Conservation (phyloP, 2,329 filamentous ascomycete species). For the Aspergillus jensenii region DNA sequence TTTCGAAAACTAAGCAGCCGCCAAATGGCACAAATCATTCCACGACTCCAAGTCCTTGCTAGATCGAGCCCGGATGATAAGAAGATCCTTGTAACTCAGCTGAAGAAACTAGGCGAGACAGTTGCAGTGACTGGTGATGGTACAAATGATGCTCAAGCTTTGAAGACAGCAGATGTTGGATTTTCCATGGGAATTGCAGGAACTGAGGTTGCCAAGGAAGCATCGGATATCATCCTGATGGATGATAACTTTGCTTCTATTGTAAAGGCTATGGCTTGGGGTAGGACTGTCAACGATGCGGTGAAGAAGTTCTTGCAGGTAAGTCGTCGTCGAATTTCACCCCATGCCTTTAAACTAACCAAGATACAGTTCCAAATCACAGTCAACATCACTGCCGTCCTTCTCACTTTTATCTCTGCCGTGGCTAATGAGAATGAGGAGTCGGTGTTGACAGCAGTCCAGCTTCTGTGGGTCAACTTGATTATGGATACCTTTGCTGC, state of each 20-base stretch:
- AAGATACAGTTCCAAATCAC: conserved; percentile 43
- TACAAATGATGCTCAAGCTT: conserved; percentile 78
- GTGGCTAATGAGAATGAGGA: conserved; percentile 56
- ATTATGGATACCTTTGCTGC: conserved; percentile 71
- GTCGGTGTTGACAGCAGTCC: conserved; percentile 65
- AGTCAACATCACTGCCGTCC: conserved; percentile 67
- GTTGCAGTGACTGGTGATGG: conserved; percentile 82
- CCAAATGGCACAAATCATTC: conserved; percentile 67
- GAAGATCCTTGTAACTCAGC: conserved; percentile 67
- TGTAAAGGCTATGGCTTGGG: conserved; percentile 80
- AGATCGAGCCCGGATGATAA: conserved; percentile 76
- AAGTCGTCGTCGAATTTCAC: neutral
- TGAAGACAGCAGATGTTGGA: conserved; percentile 78
- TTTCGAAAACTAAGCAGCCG: conserved; percentile 70
- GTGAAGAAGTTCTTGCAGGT: conserved; percentile 69
- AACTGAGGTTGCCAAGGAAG: conserved; percentile 82
- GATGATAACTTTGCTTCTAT: conserved; percentile 88
- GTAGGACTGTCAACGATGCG: conserved; percentile 72
- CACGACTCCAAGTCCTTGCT: conserved; percentile 69
- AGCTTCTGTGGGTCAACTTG: conserved; percentile 68
- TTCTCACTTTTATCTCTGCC: conserved; percentile 65
- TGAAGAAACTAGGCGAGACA: conserved; percentile 72
- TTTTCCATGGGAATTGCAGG: conserved; percentile 85
- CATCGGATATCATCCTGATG: conserved; percentile 82
- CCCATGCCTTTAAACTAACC: neutral